phyloP scores from a whole-genome alignment of 2,329 filamentous ascomycete genomes.

The Hypoxylon sp. region DNA sequence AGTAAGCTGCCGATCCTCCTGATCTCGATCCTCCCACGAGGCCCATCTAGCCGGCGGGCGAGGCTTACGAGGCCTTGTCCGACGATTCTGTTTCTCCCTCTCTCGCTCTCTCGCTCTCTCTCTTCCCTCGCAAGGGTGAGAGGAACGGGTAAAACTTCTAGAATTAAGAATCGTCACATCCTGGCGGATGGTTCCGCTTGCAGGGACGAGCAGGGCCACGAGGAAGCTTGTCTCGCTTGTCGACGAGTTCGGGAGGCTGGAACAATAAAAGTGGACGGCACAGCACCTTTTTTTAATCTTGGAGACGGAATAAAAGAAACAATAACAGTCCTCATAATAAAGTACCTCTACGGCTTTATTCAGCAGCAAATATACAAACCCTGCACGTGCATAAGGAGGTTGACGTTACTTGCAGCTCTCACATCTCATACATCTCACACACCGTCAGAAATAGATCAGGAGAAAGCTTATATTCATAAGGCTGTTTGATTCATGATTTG shows the following conservation, averaged over 20 bases:
- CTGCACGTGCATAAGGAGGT: slow-evolving; percentile 13
- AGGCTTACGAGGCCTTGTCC: slow-evolving; percentile 8
- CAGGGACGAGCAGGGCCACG: neutral
- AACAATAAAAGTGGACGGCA: slow-evolving; percentile 21
- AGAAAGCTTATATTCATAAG: slow-evolving; percentile 27
- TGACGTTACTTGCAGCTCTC: neutral
- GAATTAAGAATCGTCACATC: slow-evolving; percentile 23
- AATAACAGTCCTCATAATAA: neutral
- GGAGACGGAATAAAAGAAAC: no score
- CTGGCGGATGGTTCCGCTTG: slow-evolving; percentile 22
- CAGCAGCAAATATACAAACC: slow-evolving; percentile 15
- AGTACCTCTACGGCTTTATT: neutral
- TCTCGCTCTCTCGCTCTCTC: no score
- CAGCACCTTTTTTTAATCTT: slow-evolving; percentile 29
- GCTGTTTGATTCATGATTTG: no score
- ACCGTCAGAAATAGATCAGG: slow-evolving; percentile 7
- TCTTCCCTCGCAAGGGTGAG: neutral
- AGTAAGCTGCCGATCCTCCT: slow-evolving; percentile 24
- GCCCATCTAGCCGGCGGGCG: slow-evolving; percentile 12
- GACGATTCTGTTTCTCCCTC: slow-evolving; percentile 19
- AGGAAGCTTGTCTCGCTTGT: no score
- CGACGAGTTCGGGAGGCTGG: slow-evolving; percentile 5
- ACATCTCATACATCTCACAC: no score
- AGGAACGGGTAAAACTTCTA: slow-evolving; percentile 12
- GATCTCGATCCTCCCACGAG: slow-evolving; percentile 30